A percentile compares a stretch with the other conserved stretches of the same genome.
These are phyloP conservation scores for Ceratocystiopsis brevicomis DNA, from an alignment of 2,329 filamentous ascomycete genomes.

Conservation along the genomic window DNA sequence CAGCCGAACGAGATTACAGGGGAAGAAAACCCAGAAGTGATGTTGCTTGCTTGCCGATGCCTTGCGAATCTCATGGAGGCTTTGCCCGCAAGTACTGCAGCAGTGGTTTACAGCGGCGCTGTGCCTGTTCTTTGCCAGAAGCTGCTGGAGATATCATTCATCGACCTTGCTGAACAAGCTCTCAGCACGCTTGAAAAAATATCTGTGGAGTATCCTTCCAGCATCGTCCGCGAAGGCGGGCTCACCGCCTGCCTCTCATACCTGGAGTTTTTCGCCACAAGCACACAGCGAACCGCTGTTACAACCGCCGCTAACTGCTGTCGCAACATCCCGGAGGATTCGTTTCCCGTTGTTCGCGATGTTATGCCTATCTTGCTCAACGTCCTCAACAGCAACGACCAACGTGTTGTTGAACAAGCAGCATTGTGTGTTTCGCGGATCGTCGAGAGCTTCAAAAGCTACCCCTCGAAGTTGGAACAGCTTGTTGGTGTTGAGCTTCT, in stretches of 20 bases:
- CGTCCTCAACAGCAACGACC: conserved; percentile 80
- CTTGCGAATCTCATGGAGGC: conserved; percentile 97
- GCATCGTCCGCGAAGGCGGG: conserved; percentile 89
- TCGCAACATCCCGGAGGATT: conserved; percentile 86
- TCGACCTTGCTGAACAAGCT: conserved; percentile 92
- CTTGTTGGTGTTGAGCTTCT: conserved; percentile 78
- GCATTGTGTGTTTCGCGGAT: conserved; percentile 90
- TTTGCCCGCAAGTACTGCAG: conserved; percentile 75
- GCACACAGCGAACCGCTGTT: conserved; percentile 88
- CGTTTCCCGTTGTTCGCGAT: conserved; percentile 75
- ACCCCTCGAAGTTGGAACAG: conserved; percentile 75
- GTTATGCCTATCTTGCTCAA: conserved; percentile 92
- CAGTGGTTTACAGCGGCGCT: conserved; percentile 92
- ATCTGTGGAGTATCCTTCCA: conserved; percentile 83
- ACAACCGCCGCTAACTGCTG: conserved; percentile 97
- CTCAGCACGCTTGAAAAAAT: conserved; percentile 95
- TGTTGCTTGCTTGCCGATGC: conserved; percentile 89
- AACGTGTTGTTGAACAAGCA: conserved; percentile 90
- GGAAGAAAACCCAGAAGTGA: conserved; percentile 88
- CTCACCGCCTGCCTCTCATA: conserved; percentile 90
- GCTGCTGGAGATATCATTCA: conserved; percentile 86
- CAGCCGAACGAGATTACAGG: conserved; percentile 63
- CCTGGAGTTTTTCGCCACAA: conserved; percentile 92
- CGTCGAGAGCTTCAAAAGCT: conserved; percentile 89
- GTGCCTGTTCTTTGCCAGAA: conserved; percentile 91